Evolutionary conservation across 2,329 filamentous ascomycete genomes (phyloP), one percentile per base, ranked within the genome.

Genomic region (Claviceps spartinae): DNA sequence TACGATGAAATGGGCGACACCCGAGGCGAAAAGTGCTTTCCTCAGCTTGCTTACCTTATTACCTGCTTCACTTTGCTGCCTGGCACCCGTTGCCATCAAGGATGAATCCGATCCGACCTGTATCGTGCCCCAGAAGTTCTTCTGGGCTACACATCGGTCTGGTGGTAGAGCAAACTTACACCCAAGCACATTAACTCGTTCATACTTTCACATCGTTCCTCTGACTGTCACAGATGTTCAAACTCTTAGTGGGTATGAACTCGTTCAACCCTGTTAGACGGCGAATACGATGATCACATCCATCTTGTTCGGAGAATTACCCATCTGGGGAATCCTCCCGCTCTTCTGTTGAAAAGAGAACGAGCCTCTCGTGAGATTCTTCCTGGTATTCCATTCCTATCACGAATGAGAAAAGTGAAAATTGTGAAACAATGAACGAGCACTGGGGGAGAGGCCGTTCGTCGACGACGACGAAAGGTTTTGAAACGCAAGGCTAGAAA

Each of bases 281-380:
- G 58, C 9, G 53, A 58, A 46, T 61, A 60, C 30, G 58, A 60
- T 42, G 56, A 55, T 14, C 59, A 60, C 11, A 54, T 58, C 20
- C 58, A 59, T 43, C 57, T 61, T 46, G 58, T 57, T 4, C 55
- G 56, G 47, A 58, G 58, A 51, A 24, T 56, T 42, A 52, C 55
- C 26, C 34, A 61, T 0, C 42, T 61, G 1, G 1, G 56, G 59
- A 36, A 54, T 22, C 20, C 20, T 2, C 60, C 57, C 1, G 9
- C 42, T 24, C 6, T 51, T 9, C 14, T 60, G 9, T 26, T 58
- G 20, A 37, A 54, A 14, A 55, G 54, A 16, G 59, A 60, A n/a
- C 52, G 53, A n/a, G 2, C 54, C 4, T 59, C 37, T 48, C 58
- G 56, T 11, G 50, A 48, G 2, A 43, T 30, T 16, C 44, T 40